Conservation (phyloP, 805 yeast genomes). For the Debaryomyces prosopidis region DNA sequence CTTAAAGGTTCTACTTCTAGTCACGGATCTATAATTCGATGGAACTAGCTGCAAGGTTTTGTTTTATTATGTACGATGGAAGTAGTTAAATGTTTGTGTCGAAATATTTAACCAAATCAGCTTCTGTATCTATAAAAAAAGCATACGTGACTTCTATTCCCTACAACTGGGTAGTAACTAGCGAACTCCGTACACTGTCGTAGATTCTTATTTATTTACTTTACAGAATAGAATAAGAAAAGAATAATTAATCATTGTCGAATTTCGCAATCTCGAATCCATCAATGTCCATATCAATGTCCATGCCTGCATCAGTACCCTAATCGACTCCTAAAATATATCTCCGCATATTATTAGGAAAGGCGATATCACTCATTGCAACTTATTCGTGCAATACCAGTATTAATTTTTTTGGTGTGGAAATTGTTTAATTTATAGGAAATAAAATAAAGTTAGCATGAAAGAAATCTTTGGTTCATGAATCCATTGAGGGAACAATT, state of each 20-base stretch:
- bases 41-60: too few species aligned
- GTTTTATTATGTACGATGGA: too few species aligned
- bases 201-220: slow-evolving; percentile 51
- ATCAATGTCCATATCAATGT: not conserved
- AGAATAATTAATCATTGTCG: slow-evolving; percentile 6
- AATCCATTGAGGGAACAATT: too few species aligned
- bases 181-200: too few species aligned
- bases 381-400: not conserved
- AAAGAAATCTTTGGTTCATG: not conserved
- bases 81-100: too few species aligned
- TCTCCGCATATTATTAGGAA: not conserved
- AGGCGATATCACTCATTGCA: not conserved
- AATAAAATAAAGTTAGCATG: not conserved
- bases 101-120: too few species aligned
- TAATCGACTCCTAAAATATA: not conserved
- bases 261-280: not conserved
- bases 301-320: too few species aligned
- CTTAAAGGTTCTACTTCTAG: too few species aligned
- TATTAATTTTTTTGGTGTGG: not conserved
- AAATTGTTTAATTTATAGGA: not conserved
- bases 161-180: too few species aligned
- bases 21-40: too few species aligned
- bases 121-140: too few species aligned
- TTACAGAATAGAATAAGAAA: slow-evolving; percentile 54
- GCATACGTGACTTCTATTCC: too few species aligned